phyloP scores from a whole-genome alignment of 2,329 filamentous ascomycete species.

The Beauveria varroae region DNA sequence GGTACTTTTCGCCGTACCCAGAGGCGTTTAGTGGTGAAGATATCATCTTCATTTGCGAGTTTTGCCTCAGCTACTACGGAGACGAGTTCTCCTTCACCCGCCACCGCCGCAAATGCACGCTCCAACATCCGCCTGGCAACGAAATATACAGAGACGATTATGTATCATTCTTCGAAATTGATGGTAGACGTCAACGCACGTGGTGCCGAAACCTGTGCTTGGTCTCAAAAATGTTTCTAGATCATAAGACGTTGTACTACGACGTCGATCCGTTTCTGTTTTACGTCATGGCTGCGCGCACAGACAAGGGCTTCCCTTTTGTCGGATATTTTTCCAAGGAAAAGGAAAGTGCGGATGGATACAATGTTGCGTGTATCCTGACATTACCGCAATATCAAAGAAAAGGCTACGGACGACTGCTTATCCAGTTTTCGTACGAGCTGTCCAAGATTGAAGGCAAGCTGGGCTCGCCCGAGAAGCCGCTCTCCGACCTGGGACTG shows the following conservation, averaged over 20 bases:
- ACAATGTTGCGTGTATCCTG: conserved; percentile 97
- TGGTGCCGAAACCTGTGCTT: conserved; percentile 96
- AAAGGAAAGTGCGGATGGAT: conserved; percentile 92
- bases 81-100: conserved; percentile 74
- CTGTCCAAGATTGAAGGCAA: conserved; percentile 92
- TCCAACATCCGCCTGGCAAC: conserved; percentile 91
- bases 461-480: conserved; percentile 93
- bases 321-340: conserved; percentile 99
- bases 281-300: conserved; percentile 91
- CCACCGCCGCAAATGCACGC: conserved; percentile 81
- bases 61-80: conserved; percentile 87
- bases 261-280: conserved; percentile 99
- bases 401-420: conserved; percentile 82
- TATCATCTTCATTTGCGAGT: conserved; percentile 93
- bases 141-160: conserved; percentile 95
- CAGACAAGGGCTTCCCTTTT: conserved; percentile 84
- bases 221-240: conserved; percentile 90
- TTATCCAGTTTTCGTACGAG: conserved; percentile 97
- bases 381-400: conserved; percentile 94
- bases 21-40: conserved; percentile 83
- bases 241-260: conserved; percentile 98
- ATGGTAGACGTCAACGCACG: conserved; percentile 85
- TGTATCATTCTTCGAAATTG: conserved; percentile 95
- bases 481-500: conserved; percentile 85
- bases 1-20: conserved; percentile 98